Evolutionary conservation across 164 flowering plant genomes (phyloP).

Genomic region (Nymphaea thermarum): DNA sequence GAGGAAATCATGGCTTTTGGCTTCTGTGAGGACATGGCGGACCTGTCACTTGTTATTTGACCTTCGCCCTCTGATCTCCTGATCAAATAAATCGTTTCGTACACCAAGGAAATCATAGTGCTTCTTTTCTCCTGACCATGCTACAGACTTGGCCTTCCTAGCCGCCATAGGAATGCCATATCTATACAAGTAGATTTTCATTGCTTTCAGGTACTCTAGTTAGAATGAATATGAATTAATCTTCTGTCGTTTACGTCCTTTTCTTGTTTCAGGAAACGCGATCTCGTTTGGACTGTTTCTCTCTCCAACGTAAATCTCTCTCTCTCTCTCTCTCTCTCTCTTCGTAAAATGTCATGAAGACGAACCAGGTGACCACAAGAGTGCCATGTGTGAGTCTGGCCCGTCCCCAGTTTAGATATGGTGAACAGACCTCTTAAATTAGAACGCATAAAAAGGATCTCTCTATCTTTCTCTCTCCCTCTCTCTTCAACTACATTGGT

Average conservation of each 20-base stretch:
- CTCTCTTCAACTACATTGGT: too few species aligned
- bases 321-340: neutral
- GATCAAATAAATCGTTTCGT: too few species aligned
- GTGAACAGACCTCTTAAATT: too few species aligned
- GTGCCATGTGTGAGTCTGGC: too few species aligned
- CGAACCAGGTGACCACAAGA: too few species aligned
- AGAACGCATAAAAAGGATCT: too few species aligned
- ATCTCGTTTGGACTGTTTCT: slow-evolving; percentile 43
- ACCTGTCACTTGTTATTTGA: neutral
- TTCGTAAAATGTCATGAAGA: neutral
- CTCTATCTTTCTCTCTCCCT: too few species aligned
- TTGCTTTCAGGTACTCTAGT: neutral
- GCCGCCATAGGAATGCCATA: neutral
- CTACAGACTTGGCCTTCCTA: neutral
- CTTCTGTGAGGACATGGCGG: neutral
- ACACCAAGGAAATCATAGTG: too few species aligned
- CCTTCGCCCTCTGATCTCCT: too few species aligned
- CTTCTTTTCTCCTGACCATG: too few species aligned
- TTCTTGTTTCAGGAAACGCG: slow-evolving; percentile 45
- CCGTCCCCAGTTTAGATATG: too few species aligned
- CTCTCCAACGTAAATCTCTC: slow-evolving; percentile 39
- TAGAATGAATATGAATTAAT: too few species aligned
- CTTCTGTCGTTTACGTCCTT: neutral
- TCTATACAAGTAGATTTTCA: neutral
- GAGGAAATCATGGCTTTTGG: neutral